Base-by-base conservation (phyloP, 2,329 filamentous ascomycete species). In the Fusarium staphyleae region DNA sequence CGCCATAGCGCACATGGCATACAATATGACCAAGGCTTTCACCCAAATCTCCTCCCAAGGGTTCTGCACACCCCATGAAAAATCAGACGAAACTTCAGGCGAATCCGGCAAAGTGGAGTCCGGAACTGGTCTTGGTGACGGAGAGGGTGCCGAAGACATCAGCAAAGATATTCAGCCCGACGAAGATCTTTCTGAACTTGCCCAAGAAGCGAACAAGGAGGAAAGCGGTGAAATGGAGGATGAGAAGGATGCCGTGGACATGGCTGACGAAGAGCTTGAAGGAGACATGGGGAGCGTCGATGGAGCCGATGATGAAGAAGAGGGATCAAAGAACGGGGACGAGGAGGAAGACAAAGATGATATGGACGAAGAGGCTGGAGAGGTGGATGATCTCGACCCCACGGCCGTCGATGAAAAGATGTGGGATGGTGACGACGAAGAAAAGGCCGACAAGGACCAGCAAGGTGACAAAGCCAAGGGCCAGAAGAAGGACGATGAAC, bases 371-470 rank as follows among this genome's bases (percentile, higher is more conserved):
- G 91, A 98, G 73, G 84, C 89, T 5, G 95, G 93, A 1, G 89
- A 92, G 66, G 92, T 98, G 10, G 91, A 97, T 75, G 91, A 96
- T 66, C 79, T 96, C 34, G 93, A 96, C 65, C 88, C 91, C 11
- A 89, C 87, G 13, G 90, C 93, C 15, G 89, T 98, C 1, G 96
- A 99, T 70, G 96, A 99, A 77, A 99, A 98, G 79, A 92, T 98
- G 84, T 99, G 95, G 95, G 93, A 99, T 73, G 93, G 92, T 32
- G 87, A 87, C 37, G 87, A 88, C 46, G 87, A 91, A 35, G 83
- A 93, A 36, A 86, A 93, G 40, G 87, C 89, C 2, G 89, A 93
- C 40, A 95, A 95, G 63, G 89, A 97, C 36, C 89, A 91, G 67
- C 80, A 91, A 68, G 87, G 86, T 5, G 86, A 92, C 48, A 82